Base-by-base conservation (phyloP, 2,329 filamentous ascomycete genomes). In the Exophiala oligosperma region DNA sequence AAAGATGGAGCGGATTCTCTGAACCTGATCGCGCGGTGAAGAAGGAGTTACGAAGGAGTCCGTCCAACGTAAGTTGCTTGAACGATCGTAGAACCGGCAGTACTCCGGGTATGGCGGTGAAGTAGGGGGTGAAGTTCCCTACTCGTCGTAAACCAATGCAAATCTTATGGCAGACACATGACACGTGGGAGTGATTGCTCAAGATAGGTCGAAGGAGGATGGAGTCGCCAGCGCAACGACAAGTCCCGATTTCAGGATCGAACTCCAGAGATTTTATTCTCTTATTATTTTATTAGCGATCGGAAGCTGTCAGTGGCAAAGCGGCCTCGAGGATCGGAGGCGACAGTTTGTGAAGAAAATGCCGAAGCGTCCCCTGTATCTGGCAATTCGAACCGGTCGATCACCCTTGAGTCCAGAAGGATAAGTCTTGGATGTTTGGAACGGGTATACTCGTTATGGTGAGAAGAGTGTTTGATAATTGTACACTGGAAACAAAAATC, bases 101-200 rank as follows among this genome's bases (percentile, higher is more conserved):
- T 26, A 47, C 35, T 37, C 17, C n/a, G 7, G 40, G 55, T 49
- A 49, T 41, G 24, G 55, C 49, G 44, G 55, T 57, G 49, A 57
- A 53, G 55, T 35, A 43, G 24, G 49, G 12, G 48, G 46, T 56
- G 52, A 43, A 56, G 21, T 40, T 38, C 17, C 26, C 23, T 17
- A 26, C 46, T 48, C 28, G n/a, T n/a, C 17, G 17, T 17, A 17
- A 17, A 58, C 40, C 56, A 40, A 58, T 50, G 32, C 38, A 49
- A 26, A 53, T n/a, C n/a, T 54, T 54, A 54, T 40, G 35, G 49
- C 47, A 54, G 51, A 21, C 47, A 54, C 56, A 58, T 51, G 56
- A 54, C 49, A 48, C 23, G 12, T 17, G 46, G 12, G 23, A 11
- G 17, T 17, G 46, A 48, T 48, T 17, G 14, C 38, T 17, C 17